Evolutionary conservation across 1,139 yeast species (phyloP).

Genomic region (Tardiomyces blankii): DNA sequence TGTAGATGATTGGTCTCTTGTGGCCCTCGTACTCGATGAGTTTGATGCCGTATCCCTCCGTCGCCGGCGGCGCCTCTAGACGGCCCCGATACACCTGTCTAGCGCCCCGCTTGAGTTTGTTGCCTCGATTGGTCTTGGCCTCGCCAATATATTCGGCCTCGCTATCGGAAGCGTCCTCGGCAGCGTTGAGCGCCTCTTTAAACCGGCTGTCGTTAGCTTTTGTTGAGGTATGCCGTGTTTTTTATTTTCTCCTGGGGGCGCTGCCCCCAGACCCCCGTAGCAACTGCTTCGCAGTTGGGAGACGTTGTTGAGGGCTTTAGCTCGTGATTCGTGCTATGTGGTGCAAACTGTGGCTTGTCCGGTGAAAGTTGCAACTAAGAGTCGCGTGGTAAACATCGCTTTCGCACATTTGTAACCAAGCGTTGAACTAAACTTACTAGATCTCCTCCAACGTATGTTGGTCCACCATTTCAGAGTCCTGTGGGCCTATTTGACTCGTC

Average conservation of each 20-base stretch:
- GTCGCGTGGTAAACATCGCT: no score
- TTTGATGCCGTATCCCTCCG: slow-evolving; percentile 20
- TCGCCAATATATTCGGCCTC: slow-evolving; percentile 16
- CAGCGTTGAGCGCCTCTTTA: slow-evolving; percentile 10
- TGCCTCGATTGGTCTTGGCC: slow-evolving; percentile 42
- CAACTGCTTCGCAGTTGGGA: no score
- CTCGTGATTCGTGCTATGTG: no score
- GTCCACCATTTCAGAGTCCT: background rate
- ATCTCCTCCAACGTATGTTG: background rate
- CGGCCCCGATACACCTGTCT: slow-evolving; percentile 29
- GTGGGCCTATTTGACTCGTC: background rate
- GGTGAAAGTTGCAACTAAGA: no score
- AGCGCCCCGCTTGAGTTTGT: slow-evolving; percentile 42
- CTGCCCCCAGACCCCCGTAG: no score
- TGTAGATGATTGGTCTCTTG: slow-evolving; percentile 25
- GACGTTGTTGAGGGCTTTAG: no score
- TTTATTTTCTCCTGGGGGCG: no score
- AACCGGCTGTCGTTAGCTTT: slow-evolving; percentile 4
- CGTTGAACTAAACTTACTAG: background rate
- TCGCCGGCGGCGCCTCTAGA: slow-evolving; percentile 24
- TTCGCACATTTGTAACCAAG: no score
- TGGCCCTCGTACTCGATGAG: slow-evolving; percentile 26
- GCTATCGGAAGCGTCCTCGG: slow-evolving; percentile 14
- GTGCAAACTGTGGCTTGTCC: no score
- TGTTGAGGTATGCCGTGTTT: no score